Conservation (phyloP, 148 eudicot genomes). For the Fagopyrum esculentum region DNA sequence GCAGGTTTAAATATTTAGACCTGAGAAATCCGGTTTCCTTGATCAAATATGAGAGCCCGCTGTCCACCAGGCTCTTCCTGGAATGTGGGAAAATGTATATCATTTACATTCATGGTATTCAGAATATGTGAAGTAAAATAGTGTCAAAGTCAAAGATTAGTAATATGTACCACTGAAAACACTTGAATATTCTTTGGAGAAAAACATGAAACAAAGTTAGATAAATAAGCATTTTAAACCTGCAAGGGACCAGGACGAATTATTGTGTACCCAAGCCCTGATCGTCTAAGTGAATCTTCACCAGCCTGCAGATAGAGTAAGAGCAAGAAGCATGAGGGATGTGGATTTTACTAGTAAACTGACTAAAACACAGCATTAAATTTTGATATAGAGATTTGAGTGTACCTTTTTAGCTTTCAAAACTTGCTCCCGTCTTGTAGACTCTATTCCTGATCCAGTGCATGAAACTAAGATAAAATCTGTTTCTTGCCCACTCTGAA, state of each 20-base stretch:
- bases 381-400: neutral
- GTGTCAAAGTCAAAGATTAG: neutral
- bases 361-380: neutral
- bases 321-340: neutral
- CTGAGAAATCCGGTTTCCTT: constrained; percentile 97
- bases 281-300: constrained; percentile 85
- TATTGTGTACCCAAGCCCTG: constrained; percentile 95
- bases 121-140: no score
- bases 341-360: neutral
- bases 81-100: neutral
- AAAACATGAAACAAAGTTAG: neutral
- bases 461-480: constrained; percentile 94
- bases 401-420: constrained; percentile 80
- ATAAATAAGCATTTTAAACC: constrained; percentile 30
- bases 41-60: constrained; percentile 95
- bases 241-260: constrained; percentile 89
- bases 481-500: constrained; percentile 96
- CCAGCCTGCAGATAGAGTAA: constrained; percentile 52
- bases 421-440: constrained; percentile 80
- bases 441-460: constrained; percentile 81
- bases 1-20: constrained; percentile 22
- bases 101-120: constrained; percentile 1
- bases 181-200: neutral
- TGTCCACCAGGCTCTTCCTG: constrained; percentile 99
- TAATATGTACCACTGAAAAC: neutral